These are phyloP conservation scores for Solanum infundibuliforme DNA, from an alignment of 257 asterid genomes.

Conservation along the genomic window DNA sequence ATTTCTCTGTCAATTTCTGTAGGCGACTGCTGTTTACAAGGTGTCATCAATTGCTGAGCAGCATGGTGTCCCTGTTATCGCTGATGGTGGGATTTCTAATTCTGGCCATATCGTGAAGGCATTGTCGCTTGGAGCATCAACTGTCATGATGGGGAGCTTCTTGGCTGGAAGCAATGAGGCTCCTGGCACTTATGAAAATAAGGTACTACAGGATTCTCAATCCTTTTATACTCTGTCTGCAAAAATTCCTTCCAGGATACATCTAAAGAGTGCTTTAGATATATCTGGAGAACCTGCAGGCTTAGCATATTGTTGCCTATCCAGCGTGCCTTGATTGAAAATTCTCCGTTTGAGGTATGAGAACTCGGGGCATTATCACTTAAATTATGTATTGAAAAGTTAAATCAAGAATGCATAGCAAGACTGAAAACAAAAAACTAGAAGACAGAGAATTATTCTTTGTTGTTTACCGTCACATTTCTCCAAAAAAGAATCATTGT, in stretches of 20 bases:
- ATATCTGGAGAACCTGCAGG: neutral
- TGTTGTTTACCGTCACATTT: neutral
- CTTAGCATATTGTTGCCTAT: neutral
- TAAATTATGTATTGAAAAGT: neutral
- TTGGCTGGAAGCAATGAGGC: slow-evolving; percentile 90
- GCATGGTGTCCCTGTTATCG: slow-evolving; percentile 69
- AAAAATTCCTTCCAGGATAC: neutral
- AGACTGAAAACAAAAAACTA: neutral
- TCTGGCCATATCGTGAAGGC: slow-evolving; percentile 97
- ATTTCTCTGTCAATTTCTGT: neutral
- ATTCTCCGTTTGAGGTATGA: neutral
- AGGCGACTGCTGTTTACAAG: slow-evolving; percentile 86
- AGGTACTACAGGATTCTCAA: slow-evolving; percentile 27
- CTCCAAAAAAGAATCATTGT: neutral
- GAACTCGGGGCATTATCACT: neutral
- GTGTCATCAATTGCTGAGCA: slow-evolving; percentile 73
- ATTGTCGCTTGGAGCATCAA: slow-evolving; percentile 83
- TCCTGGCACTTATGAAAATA: slow-evolving; percentile 58
- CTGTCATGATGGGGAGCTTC: slow-evolving; percentile 84
- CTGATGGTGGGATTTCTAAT: slow-evolving; percentile 93
- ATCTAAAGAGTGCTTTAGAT: neutral
- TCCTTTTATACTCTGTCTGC: neutral
- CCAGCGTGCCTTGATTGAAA: neutral
- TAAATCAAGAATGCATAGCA: neutral
- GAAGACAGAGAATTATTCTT: neutral